phyloP scores from a whole-genome alignment of 1,139 yeast genomes.

The Protomyces pachydermus region DNA sequence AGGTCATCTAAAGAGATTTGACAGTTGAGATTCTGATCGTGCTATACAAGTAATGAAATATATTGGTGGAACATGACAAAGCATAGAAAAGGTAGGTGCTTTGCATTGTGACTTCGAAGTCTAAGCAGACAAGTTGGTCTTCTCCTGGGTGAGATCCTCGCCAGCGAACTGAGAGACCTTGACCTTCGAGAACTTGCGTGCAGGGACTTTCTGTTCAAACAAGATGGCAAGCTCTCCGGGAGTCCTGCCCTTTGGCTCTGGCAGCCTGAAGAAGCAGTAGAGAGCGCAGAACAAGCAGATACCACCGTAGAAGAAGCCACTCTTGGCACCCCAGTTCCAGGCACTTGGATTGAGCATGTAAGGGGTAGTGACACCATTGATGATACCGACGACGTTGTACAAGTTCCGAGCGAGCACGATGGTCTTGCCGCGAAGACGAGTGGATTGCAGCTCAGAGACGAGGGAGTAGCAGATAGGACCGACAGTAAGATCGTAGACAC shows the following conservation, averaged over 20 bases:
- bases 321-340: conserved; percentile 57
- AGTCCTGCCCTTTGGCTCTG: conserved; percentile 56
- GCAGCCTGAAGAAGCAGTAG: conserved; percentile 53
- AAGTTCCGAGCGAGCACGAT: conserved; percentile 53
- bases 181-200: conserved; percentile 43
- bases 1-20: too few species aligned
- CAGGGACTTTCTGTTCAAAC: conserved; percentile 46
- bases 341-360: conserved; percentile 57
- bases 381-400: conserved; percentile 47
- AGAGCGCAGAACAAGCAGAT: conserved; percentile 41
- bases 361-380: conserved; percentile 50
- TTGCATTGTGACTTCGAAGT: background rate
- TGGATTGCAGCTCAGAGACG: conserved; percentile 55
- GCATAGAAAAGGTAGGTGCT: too few species aligned
- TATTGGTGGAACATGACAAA: too few species aligned
- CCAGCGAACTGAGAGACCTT: background rate
- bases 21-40: too few species aligned
- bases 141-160: background rate
- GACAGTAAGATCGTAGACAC: conserved; percentile 49
- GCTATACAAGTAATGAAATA: too few species aligned
- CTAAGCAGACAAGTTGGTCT: background rate
- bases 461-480: conserved; percentile 59
- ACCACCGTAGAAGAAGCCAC: conserved; percentile 57
- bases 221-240: conserved; percentile 56
- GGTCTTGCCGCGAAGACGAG: conserved; percentile 53